A percentile compares a stretch with the other conserved stretches of the same genome.
These are phyloP conservation scores for Ogataea siamensis DNA, from an alignment of 805 yeast genomes.

Conservation along the genomic window DNA sequence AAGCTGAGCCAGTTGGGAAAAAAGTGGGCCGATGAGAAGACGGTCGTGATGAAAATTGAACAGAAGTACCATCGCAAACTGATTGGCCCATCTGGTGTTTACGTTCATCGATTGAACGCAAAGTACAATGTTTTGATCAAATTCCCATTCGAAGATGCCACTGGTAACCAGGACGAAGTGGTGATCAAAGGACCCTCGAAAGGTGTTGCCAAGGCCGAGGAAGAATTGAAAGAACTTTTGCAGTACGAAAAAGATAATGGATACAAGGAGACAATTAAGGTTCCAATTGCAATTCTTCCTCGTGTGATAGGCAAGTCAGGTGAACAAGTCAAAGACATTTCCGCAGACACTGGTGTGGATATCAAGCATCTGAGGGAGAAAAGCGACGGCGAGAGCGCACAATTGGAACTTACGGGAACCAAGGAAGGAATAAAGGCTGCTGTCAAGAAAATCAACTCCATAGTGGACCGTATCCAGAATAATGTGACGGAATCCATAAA, in stretches of 20 bases:
- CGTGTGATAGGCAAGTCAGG: conserved; percentile 89
- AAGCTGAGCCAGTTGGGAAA: conserved; percentile 58
- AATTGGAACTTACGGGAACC: conserved; percentile 75
- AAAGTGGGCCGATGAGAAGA: conserved; percentile 79
- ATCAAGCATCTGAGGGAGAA: conserved; percentile 45
- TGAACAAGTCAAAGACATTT: conserved; percentile 75
- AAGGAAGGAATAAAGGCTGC: conserved; percentile 74
- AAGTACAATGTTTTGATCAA: conserved; percentile 79
- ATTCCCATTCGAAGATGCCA: conserved; percentile 59
- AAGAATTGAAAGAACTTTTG: conserved; percentile 77
- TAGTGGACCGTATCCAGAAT: conserved; percentile 66
- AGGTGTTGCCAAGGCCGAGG: conserved; percentile 80
- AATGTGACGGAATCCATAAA: conserved; percentile 53
- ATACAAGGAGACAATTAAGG: conserved; percentile 54
- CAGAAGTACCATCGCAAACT: conserved; percentile 73
- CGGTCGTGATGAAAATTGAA: conserved; percentile 66
- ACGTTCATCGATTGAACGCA: conserved; percentile 80
- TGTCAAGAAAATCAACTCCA: conserved; percentile 53
- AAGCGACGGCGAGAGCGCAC: conserved; percentile 49
- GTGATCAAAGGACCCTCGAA: conserved; percentile 84
- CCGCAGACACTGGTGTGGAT: conserved; percentile 65
- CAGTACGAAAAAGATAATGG: conserved; percentile 89
- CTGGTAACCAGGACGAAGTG: conserved; percentile 57
- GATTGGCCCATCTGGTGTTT: conserved; percentile 80
- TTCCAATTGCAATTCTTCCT: conserved; percentile 75